Conservation (phyloP, 2,329 filamentous ascomycete species). For the Fusarium agapanthi region DNA sequence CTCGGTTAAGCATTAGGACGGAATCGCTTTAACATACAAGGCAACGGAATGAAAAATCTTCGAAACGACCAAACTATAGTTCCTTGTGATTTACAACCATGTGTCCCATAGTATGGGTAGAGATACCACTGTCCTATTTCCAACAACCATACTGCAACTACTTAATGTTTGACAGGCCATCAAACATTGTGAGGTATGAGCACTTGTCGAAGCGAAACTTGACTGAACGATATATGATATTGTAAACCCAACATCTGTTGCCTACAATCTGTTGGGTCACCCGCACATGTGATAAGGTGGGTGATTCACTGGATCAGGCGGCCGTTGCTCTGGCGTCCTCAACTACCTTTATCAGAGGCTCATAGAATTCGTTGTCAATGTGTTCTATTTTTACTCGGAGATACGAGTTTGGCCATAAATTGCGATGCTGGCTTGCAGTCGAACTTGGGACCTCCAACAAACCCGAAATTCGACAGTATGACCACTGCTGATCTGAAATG, state of each 20-base stretch:
- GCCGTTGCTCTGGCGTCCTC: not conserved
- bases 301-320: not conserved
- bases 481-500: too few relatives aligned
- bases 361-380: not conserved
- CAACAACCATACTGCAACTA: not conserved
- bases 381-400: not conserved
- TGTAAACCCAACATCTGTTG: not conserved
- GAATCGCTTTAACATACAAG: conserved; percentile 50
- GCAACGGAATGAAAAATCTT: conserved; percentile 52
- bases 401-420: not conserved
- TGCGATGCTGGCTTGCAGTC: not conserved
- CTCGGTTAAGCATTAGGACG: conserved; percentile 52
- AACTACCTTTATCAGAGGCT: not conserved
- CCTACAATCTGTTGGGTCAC: not conserved
- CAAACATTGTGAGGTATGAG: not conserved
- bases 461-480: not conserved
- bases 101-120: not conserved
- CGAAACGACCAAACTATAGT: conserved; percentile 40
- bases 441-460: not conserved
- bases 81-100: not conserved
- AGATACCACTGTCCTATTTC: not conserved
- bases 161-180: not conserved
- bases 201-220: not conserved
- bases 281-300: not conserved
- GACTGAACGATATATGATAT: not conserved